Conservation (phyloP, 805 yeast species). For the Nakazawaea pomicola region DNA sequence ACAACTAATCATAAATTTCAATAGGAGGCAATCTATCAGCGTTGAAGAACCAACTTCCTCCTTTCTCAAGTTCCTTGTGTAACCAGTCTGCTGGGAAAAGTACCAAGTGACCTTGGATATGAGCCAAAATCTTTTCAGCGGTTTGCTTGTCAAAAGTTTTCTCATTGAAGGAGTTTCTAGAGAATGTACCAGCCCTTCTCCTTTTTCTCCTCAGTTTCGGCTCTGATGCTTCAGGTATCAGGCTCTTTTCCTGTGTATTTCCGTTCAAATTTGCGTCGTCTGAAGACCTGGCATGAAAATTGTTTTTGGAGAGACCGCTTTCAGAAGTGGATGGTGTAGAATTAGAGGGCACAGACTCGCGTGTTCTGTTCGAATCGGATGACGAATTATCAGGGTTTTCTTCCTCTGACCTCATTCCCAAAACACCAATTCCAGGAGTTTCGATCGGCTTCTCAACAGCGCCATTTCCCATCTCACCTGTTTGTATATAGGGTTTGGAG, state of each 20-base stretch:
- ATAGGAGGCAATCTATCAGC: conserved; percentile 93
- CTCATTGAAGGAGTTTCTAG: too few relatives aligned
- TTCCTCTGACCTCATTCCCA: conserved; percentile 4
- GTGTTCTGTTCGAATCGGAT: not conserved
- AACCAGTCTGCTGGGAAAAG: conserved; percentile 94
- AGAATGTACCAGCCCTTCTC: conserved; percentile 10
- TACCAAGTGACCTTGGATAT: conserved; percentile 83
- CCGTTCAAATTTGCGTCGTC: too few relatives aligned
- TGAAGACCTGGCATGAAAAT: not conserved
- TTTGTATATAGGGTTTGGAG: not conserved
- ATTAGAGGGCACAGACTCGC: not conserved
- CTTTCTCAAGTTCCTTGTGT: conserved; percentile 71
- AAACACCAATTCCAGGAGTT: conserved; percentile 5
- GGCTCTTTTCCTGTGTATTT: too few relatives aligned
- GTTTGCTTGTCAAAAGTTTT: conserved; percentile 72
- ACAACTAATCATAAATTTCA: conserved; percentile 72
- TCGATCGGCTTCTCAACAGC: not conserved
- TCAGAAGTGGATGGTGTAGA: conserved; percentile 5
- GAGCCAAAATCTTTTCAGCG: conserved; percentile 66
- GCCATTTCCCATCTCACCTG: conserved; percentile 5
- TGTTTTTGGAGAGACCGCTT: not conserved
- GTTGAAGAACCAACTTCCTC: conserved; percentile 90
- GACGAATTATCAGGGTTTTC: too few relatives aligned
- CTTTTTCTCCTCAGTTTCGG: not conserved
- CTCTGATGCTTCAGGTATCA: not conserved